These are phyloP conservation scores for Erucastrum elatum DNA, from an alignment of 345 rosid genomes.

Conservation along the genomic window DNA sequence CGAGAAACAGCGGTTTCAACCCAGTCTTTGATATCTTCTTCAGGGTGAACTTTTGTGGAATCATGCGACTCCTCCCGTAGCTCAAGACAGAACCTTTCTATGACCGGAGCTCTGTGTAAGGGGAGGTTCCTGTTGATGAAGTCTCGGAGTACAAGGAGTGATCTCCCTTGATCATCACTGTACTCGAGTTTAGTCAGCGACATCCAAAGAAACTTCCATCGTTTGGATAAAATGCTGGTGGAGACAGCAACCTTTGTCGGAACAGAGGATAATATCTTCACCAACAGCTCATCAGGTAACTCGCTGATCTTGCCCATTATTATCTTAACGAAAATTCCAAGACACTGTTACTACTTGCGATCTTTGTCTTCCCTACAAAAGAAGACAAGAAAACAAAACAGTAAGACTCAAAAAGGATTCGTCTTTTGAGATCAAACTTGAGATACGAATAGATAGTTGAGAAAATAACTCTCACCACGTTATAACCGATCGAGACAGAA, in stretches of 20 bases:
- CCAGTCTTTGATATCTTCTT: neutral
- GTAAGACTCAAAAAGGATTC: neutral
- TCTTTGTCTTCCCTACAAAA: neutral
- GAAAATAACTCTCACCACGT: slow-evolving; percentile 49
- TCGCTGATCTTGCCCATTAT: neutral
- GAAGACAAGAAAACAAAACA: neutral
- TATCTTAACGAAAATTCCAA: neutral
- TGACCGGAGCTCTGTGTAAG: neutral
- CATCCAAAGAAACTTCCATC: slow-evolving; percentile 3
- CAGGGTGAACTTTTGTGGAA: neutral
- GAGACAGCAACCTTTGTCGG: neutral
- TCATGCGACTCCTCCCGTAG: neutral
- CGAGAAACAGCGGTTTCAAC: neutral
- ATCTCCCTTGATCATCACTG: neutral
- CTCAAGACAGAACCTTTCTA: neutral
- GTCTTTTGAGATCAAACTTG: neutral
- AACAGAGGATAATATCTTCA: neutral
- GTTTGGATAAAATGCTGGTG: neutral
- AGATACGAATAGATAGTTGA: neutral
- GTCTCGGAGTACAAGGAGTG: neutral
- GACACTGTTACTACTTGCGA: neutral
- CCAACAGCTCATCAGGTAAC: neutral
- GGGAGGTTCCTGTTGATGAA: neutral
- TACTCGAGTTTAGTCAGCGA: neutral
- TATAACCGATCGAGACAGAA: slow-evolving; percentile 58